A percentile compares a stretch with the other conserved stretches of the same genome.
phyloP scores from a whole-genome alignment of 2,329 filamentous ascomycete species.

The Coniochaeta sp. region DNA sequence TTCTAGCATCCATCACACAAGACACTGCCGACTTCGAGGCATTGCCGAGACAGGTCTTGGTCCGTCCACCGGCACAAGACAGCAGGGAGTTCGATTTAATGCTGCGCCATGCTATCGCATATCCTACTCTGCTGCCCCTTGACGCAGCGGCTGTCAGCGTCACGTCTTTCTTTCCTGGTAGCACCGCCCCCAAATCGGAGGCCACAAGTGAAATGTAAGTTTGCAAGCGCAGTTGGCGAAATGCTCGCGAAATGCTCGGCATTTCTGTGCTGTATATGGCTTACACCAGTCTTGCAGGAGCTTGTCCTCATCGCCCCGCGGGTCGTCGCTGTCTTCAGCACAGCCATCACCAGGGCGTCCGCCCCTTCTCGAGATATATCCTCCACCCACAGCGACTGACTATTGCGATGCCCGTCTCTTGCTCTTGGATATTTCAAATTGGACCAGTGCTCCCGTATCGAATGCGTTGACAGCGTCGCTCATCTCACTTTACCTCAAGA shows the following conservation, averaged over 20 bases:
- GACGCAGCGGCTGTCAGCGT: background rate
- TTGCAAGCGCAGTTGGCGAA: background rate
- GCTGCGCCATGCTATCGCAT: background rate
- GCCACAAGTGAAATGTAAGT: background rate
- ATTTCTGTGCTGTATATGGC: background rate
- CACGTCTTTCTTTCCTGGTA: background rate
- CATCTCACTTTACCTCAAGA: conserved; percentile 9
- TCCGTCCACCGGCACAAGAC: background rate
- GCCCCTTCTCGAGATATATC: background rate
- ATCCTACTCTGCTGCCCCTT: background rate
- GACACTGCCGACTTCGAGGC: background rate
- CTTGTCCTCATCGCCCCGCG: background rate
- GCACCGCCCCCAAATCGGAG: background rate
- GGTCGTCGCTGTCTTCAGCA: background rate
- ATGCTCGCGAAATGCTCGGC: background rate
- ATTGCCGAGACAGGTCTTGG: background rate
- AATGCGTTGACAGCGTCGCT: conserved; percentile 6
- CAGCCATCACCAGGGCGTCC: background rate
- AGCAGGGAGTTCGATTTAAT: background rate
- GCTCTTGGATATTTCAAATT: conserved; percentile 5
- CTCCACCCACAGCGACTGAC: background rate
- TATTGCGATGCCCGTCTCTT: conserved; percentile 7
- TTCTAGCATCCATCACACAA: background rate
- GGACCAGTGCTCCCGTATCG: conserved; percentile 7
- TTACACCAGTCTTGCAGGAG: background rate